Percentiles rank a stretch among this genome's conserved stretches.
phyloP scores from a whole-genome alignment of 345 rosid genomes.

The Eucalyptus virginea region DNA sequence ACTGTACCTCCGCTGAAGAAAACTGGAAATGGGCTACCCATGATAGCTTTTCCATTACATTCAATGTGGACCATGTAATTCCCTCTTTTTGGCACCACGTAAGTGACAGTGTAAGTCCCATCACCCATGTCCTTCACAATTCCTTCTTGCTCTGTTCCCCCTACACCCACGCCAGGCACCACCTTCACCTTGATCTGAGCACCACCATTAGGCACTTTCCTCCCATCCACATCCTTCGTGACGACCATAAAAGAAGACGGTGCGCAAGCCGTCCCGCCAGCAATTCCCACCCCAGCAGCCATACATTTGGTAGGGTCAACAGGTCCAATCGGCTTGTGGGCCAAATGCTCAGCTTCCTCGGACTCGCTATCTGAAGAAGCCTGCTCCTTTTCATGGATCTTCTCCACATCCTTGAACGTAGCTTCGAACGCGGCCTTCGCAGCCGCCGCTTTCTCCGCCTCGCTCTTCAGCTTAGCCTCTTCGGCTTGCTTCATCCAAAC shows the following conservation, averaged over 20 bases:
- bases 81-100: constrained; percentile 95
- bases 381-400: constrained; percentile 19
- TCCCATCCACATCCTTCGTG: constrained; percentile 81
- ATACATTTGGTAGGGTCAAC: constrained; percentile 82
- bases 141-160: constrained; percentile 88
- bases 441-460: constrained; percentile 86
- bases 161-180: constrained; percentile 88
- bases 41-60: constrained; percentile 75
- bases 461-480: constrained; percentile 83
- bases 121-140: constrained; percentile 90
- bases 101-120: constrained; percentile 79
- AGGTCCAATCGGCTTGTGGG: constrained; percentile 74
- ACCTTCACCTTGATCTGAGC: constrained; percentile 68
- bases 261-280: constrained; percentile 92
- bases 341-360: constrained; percentile 55
- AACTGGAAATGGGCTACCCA: constrained; percentile 98
- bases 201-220: constrained; percentile 74
- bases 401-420: constrained; percentile 60
- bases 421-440: constrained; percentile 98
- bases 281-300: constrained; percentile 86
- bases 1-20: constrained; percentile 91
- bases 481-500: constrained; percentile 97
- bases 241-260: constrained; percentile 71
- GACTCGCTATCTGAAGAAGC: constrained; percentile 60
- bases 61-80: constrained; percentile 92